Evolutionary conservation across 768 basidiomycete species (phyloP).

Genomic region (Calocera viscosa): DNA sequence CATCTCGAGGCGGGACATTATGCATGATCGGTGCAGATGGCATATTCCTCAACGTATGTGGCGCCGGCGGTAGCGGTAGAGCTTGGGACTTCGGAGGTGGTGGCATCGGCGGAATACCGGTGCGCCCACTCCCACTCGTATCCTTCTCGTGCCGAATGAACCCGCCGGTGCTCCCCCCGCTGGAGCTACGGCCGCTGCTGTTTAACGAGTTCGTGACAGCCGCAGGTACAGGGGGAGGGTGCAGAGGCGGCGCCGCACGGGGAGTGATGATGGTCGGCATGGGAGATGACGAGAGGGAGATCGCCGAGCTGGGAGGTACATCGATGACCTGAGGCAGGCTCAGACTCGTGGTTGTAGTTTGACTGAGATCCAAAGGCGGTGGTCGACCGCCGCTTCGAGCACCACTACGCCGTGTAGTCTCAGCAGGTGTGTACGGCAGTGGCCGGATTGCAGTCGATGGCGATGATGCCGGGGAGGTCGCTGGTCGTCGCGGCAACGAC

Average conservation of each 20-base stretch:
- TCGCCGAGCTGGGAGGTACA: not conserved
- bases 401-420: not conserved
- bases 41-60: not conserved
- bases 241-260: not conserved
- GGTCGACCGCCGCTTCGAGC: not conserved
- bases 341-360: not conserved
- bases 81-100: constrained; percentile 2
- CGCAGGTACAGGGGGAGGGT: not conserved
- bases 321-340: constrained; percentile 1
- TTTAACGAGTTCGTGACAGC: not conserved
- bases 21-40: not conserved
- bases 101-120: not conserved
- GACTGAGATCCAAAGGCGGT: not conserved
- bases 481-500: not conserved
- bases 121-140: not conserved
- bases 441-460: not conserved
- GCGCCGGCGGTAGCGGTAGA: not conserved
- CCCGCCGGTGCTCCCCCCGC: not conserved
- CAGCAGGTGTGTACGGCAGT: not conserved
- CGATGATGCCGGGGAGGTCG: not conserved
- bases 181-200: constrained; percentile 1
- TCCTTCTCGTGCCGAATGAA: constrained; percentile 1
- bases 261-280: constrained; percentile 6
- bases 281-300: not conserved
- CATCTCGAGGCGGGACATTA: constrained; percentile 1